These are phyloP conservation scores for Puccinia triticina DNA, from an alignment of 1,284 basidiomycete genomes.

Conservation along the genomic window DNA sequence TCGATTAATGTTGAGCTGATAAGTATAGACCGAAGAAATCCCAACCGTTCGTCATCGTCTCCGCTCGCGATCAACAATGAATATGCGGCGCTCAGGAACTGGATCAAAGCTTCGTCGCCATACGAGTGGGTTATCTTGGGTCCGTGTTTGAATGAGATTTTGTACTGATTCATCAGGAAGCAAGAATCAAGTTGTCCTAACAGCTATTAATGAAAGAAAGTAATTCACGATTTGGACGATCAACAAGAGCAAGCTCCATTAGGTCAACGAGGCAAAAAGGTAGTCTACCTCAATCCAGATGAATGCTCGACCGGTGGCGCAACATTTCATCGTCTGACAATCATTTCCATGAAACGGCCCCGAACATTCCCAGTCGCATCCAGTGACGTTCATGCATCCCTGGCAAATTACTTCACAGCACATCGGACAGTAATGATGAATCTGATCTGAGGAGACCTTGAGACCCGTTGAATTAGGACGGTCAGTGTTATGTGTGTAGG, in stretches of 20 bases:
- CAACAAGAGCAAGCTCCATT: background rate
- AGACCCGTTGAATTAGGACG: background rate
- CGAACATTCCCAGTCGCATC: conserved; percentile 36
- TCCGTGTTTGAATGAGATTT: conserved; percentile 25
- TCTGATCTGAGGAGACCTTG: conserved; percentile 18
- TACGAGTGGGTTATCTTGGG: conserved; percentile 18
- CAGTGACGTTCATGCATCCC: conserved; percentile 32
- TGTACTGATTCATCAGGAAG: conserved; percentile 21
- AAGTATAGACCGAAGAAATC: conserved; percentile 11
- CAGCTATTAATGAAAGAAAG: conserved; percentile 2
- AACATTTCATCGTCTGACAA: conserved; percentile 36
- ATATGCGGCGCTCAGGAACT: conserved; percentile 12
- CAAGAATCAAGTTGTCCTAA: conserved; percentile 39
- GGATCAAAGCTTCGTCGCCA: conserved; percentile 36
- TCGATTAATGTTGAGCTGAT: conserved; percentile 31
- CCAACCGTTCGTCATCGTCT: background rate
- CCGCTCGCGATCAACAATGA: background rate
- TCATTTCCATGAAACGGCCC: conserved; percentile 23
- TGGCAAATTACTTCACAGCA: conserved; percentile 40
- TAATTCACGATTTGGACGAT: background rate
- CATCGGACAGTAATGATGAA: conserved; percentile 36
- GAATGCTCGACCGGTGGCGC: conserved; percentile 24
- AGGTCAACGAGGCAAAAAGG: background rate
- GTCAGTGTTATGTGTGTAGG: background rate
- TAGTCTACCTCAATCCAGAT: conserved; percentile 42